Evolutionary conservation across 2,329 filamentous ascomycete genomes (phyloP).

Genomic region (Penicillium occitanis): DNA sequence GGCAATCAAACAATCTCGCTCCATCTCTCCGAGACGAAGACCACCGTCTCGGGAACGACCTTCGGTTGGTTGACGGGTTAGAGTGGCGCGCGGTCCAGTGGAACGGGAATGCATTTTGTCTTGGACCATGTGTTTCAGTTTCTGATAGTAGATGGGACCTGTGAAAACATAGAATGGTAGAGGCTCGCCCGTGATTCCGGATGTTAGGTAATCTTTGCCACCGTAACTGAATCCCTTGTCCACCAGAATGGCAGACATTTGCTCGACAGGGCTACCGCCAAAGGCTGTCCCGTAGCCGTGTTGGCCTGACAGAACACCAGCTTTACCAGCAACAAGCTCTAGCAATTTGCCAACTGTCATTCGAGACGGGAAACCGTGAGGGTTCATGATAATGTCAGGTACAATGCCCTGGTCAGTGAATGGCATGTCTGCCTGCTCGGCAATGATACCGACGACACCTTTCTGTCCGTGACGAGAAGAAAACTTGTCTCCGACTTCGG

Average conservation of each 20-base stretch:
- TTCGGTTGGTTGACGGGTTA: conserved; percentile 94
- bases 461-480: conserved; percentile 98
- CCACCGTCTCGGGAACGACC: conserved; percentile 91
- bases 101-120: conserved; percentile 99
- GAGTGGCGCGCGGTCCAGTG: conserved; percentile 82
- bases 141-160: conserved; percentile 98
- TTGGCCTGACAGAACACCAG: conserved; percentile 78
- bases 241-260: conserved; percentile 83
- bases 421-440: conserved; percentile 94
- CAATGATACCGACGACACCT: conserved; percentile 94
- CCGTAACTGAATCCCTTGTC: conserved; percentile 92
- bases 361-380: conserved; percentile 97
- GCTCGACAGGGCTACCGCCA: conserved; percentile 78
- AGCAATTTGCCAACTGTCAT: conserved; percentile 99
- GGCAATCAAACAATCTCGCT: conserved; percentile 95
- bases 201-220: conserved; percentile 95
- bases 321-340: conserved; percentile 91
- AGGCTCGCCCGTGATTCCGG: conserved; percentile 89
- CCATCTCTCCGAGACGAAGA: conserved; percentile 94
- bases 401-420: conserved; percentile 87
- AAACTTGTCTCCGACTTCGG: conserved; percentile 97
- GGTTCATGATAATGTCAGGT: conserved; percentile 99
- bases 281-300: conserved; percentile 90
- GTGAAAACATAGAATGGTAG: conserved; percentile 97
- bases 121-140: conserved; percentile 99